These are phyloP conservation scores for Juglanconis juglandina DNA, from an alignment of 2,329 filamentous ascomycete genomes.

Conservation along the genomic window DNA sequence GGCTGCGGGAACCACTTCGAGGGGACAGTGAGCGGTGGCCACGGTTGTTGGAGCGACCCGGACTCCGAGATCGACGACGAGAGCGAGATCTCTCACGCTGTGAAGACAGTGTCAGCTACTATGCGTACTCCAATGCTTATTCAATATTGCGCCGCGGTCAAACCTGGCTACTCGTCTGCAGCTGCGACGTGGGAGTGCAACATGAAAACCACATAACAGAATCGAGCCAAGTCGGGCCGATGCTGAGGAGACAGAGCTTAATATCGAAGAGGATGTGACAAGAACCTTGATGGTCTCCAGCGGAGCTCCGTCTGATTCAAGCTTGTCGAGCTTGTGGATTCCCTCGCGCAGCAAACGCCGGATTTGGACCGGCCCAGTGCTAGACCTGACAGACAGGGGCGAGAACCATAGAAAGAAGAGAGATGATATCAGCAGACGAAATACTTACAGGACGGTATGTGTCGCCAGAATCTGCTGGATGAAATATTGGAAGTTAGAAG, in stretches of 20 bases:
- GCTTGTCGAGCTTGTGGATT: neutral
- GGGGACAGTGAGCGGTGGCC: conserved; percentile 61
- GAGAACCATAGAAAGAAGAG: neutral
- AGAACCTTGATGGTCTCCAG: conserved; percentile 13
- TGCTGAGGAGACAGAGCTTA: neutral
- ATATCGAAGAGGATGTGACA: neutral
- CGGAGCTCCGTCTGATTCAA: neutral
- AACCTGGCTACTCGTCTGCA: neutral
- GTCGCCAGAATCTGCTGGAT: conserved; percentile 57
- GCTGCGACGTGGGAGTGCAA: neutral
- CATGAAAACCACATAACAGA: neutral
- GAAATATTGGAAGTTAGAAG: conserved; percentile 38
- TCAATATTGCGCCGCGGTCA: neutral
- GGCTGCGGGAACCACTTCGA: conserved; percentile 19
- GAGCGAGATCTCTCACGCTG: conserved; percentile 84
- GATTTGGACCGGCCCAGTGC: neutral
- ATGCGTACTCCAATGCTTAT: neutral
- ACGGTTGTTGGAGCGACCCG: conserved; percentile 65
- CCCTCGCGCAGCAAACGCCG: neutral
- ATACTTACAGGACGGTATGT: conserved; percentile 59
- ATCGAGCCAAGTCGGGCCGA: neutral
- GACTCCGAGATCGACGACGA: conserved; percentile 81
- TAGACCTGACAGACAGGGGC: neutral
- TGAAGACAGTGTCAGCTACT: conserved; percentile 28
- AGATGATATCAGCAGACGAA: neutral